Evolutionary conservation across 352 stramenopile species (phyloP).

Genomic region (Globisporangium lucens): DNA sequence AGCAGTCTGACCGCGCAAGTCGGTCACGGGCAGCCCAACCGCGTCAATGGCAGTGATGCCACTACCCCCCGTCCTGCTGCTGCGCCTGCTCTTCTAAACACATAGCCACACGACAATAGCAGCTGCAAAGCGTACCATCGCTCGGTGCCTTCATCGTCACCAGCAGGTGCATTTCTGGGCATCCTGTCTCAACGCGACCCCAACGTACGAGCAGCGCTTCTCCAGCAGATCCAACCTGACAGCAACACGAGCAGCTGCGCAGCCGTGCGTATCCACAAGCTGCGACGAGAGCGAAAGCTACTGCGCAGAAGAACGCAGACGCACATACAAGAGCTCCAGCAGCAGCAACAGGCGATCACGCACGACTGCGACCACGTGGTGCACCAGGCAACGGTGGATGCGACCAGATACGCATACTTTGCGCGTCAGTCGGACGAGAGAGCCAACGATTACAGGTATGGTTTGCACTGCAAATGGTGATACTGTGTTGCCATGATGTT

Average conservation of each 20-base stretch:
- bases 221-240: background rate
- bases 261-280: conserved; percentile 1
- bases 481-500: too few species aligned
- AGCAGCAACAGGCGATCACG: conserved; percentile 11
- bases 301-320: background rate
- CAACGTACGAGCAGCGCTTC: background rate
- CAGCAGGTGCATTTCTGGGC: conserved; percentile 1
- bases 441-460: conserved; percentile 14
- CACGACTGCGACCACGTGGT: conserved; percentile 13
- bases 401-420: conserved; percentile 6
- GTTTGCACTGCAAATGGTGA: background rate
- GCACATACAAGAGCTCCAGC: conserved; percentile 3
- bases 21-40: background rate
- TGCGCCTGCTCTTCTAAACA: conserved; percentile 6
- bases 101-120: background rate
- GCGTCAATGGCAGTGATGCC: background rate
- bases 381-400: background rate
- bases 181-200: background rate
- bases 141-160: background rate
- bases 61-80: background rate
- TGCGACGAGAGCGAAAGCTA: conserved; percentile 2
- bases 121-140: background rate
- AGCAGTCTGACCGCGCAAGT: conserved; percentile 14
- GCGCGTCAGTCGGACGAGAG: conserved; percentile 4
- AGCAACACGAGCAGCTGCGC: background rate